Evolutionary conservation across 495 filamentous ascomycete genomes (phyloP), one percentile per base, ranked within the genome.

Genomic region (Diplogelasinospora grovesii): DNA sequence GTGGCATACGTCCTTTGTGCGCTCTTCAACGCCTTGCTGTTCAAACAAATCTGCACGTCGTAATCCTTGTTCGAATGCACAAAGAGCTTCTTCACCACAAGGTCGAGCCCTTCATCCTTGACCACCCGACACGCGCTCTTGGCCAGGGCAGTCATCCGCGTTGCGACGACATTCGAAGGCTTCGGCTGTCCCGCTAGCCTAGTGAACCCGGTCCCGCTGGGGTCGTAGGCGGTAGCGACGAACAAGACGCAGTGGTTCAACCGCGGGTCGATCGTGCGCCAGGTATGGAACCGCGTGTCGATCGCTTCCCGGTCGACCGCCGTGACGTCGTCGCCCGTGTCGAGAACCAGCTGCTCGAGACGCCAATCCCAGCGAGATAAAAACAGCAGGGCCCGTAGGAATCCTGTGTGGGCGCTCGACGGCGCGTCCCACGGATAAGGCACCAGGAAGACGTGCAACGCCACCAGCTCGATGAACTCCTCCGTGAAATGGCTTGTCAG

Each of bases 291-390:
- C 0, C 81, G 78, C 13, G 80, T 83, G 8, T 69, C 69, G 44
- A 89, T 86, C 2, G 60, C 60, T 22, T 77, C 61, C 1, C 83
- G 72, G 18, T 74, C 79, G 41, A 63, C 66, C 36, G 56, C 59
- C 41, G 70, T 68, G 50, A 81, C 68, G 25, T 71, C 68, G 37
- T 61, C 70, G 38, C 70, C 64, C 5, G 88, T 69, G 55, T 95
- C 85, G 18, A 96, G 66, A 24, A 95, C 73, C 20, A 95, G 70
- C 0, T 92, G 85, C 19, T 86, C 81, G 20, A 72, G 63, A 15
- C 85, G 78, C 92, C 92, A 98, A 52, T 97, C 88, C 89, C 92
- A 98, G 16, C 75, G 71, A 1, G 88, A 75, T 8, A 97, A 61
- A 47, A 86, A 82, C 5, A 78, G 53, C 7, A 98, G 66, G 4